Percentiles rank a stretch among this genome's conserved stretches.
Evolutionary conservation across 768 basidiomycete genomes (phyloP).

Genomic region (Lepiota brunneoincarnata): DNA sequence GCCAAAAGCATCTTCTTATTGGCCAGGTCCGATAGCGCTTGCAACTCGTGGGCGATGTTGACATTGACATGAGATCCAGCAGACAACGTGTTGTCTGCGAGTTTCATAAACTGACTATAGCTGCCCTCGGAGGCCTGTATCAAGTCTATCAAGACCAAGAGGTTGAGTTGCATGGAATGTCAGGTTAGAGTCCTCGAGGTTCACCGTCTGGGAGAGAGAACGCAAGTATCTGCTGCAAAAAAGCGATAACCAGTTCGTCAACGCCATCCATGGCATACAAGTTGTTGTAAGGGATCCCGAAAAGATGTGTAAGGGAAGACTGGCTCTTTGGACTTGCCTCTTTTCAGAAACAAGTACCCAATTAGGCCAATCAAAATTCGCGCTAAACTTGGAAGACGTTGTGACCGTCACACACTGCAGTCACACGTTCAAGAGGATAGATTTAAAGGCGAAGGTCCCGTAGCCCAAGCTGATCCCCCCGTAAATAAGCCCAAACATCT

Average conservation of each 20-base stretch:
- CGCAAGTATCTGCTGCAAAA: not conserved
- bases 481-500: conserved; percentile 45
- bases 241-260: not conserved
- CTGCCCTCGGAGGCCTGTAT: not conserved
- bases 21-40: conserved; percentile 43
- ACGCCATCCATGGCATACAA: not conserved
- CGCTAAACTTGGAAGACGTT: conserved; percentile 20
- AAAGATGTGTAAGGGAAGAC: not conserved
- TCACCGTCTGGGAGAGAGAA: conserved; percentile 4
- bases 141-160: not conserved
- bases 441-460: conserved; percentile 57
- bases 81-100: not conserved
- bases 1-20: conserved; percentile 49
- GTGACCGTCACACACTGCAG: conserved; percentile 38
- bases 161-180: not conserved
- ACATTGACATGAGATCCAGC: not conserved
- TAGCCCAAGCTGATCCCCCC: conserved; percentile 53
- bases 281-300: not conserved
- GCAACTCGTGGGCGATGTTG: conserved; percentile 22
- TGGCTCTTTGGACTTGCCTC: conserved; percentile 2
- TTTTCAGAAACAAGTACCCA: conserved; percentile 12
- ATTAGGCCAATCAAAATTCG: conserved; percentile 16
- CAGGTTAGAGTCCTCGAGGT: not conserved
- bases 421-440: conserved; percentile 45
- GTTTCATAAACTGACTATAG: not conserved